Conservation (phyloP, 106 monocot genomes). For the Vanilla planifolia region DNA sequence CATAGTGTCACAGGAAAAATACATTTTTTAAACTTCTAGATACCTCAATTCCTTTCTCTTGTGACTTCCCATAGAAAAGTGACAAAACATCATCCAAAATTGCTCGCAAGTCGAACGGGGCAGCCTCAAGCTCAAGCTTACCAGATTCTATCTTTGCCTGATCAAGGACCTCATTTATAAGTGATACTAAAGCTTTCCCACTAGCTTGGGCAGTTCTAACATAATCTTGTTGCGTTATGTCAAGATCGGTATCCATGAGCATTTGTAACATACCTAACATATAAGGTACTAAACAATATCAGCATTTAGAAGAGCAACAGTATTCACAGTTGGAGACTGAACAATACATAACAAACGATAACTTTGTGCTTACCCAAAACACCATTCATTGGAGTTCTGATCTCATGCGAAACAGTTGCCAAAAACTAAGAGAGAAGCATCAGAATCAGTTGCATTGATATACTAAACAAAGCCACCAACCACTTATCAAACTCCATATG, state of each 20-base stretch:
- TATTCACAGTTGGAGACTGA: not conserved
- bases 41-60: slow-evolving; percentile 99
- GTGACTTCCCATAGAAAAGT: slow-evolving; percentile 86
- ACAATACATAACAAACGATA: not conserved
- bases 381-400: slow-evolving; percentile 99
- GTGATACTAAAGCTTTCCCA: slow-evolving; percentile 91
- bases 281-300: not conserved
- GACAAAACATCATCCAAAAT: slow-evolving; percentile 91
- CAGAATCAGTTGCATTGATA: not conserved
- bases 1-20: not conserved
- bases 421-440: slow-evolving; percentile 58
- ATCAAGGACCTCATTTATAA: slow-evolving; percentile 98
- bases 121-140: slow-evolving; percentile 97
- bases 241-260: slow-evolving; percentile 95
- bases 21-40: not conserved
- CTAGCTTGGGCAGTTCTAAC: slow-evolving; percentile 97
- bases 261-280: slow-evolving; percentile 96
- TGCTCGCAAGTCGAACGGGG: slow-evolving; percentile 71
- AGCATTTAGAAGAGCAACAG: not conserved
- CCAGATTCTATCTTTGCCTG: slow-evolving; percentile 98
- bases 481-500: not conserved
- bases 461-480: not conserved
- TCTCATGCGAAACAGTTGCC: slow-evolving; percentile 99
- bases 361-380: slow-evolving; percentile 68
- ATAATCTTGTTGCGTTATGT: slow-evolving; percentile 94